phyloP scores from a whole-genome alignment of 2,329 filamentous ascomycete species.

The Talaromyces piceae region DNA sequence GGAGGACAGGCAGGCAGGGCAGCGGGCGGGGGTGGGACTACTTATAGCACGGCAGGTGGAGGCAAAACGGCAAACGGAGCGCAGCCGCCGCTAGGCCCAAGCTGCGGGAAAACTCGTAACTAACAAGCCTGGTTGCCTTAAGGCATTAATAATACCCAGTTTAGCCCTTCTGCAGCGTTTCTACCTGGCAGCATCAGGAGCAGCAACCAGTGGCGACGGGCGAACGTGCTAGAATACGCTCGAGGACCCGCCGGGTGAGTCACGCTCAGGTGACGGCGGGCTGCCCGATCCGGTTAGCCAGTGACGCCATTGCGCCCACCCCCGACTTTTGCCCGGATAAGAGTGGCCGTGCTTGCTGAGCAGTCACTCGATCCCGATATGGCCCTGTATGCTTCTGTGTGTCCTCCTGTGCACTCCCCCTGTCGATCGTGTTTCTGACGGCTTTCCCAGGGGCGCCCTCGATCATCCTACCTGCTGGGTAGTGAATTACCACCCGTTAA shows the following conservation, averaged over 20 bases:
- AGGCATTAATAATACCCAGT: no score
- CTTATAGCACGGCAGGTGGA: constrained; percentile 19
- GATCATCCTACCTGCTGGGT: background rate
- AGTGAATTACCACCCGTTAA: background rate
- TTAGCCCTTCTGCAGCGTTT: no score
- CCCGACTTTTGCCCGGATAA: constrained; percentile 1
- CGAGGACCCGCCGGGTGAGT: constrained; percentile 7
- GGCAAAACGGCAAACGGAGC: constrained; percentile 15
- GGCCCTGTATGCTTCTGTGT: background rate
- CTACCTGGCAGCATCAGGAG: no score
- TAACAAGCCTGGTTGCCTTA: background rate
- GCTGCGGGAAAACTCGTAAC: background rate
- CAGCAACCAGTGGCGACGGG: background rate
- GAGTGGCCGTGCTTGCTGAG: background rate
- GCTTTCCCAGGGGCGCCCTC: background rate
- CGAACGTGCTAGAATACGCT: constrained; percentile 15
- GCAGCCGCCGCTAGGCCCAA: background rate
- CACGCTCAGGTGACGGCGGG: constrained; percentile 1
- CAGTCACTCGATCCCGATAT: background rate
- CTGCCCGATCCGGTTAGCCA: background rate
- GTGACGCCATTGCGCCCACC: background rate
- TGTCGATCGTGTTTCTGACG: background rate
- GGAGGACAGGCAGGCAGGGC: constrained; percentile 5
- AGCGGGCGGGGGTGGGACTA: constrained; percentile 21
- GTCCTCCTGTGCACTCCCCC: background rate